These are phyloP conservation scores for Podospora pseudocomata DNA, from an alignment of 495 filamentous ascomycete species.

Conservation along the genomic window DNA sequence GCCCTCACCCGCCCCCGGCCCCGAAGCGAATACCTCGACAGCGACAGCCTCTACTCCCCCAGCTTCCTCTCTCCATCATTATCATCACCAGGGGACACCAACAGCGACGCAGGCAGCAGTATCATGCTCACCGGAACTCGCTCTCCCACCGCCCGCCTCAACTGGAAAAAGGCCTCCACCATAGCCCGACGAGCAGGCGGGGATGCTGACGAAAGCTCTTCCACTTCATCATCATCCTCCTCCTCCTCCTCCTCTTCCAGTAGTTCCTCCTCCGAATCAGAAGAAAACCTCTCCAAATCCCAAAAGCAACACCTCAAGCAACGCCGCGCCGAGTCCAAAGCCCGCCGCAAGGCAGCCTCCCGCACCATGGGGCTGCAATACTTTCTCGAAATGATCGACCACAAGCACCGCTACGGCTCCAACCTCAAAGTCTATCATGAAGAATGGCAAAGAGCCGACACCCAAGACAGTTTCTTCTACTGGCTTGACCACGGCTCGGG, in stretches of 20 bases:
- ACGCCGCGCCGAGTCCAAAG: constrained; percentile 44
- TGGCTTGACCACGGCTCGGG: constrained; percentile 89
- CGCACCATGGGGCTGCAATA: constrained; percentile 86
- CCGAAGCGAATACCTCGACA: constrained; percentile 23
- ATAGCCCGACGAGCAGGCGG: constrained; percentile 68
- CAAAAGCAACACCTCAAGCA: constrained; percentile 36
- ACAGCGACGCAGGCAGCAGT: not conserved
- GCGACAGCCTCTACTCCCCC: constrained; percentile 4
- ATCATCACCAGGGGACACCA: not conserved
- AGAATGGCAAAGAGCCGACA: constrained; percentile 73
- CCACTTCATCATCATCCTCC: constrained; percentile 13
- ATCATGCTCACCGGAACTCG: constrained; percentile 12
- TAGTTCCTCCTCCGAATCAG: constrained; percentile 31
- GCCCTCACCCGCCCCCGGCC: constrained; percentile 49
- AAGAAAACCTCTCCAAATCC: constrained; percentile 29
- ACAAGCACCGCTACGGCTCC: constrained; percentile 81
- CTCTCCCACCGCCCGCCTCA: constrained; percentile 49
- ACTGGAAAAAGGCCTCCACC: constrained; percentile 69
- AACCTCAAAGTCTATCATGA: constrained; percentile 82
- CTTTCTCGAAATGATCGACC: constrained; percentile 90
- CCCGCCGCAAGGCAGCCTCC: constrained; percentile 51
- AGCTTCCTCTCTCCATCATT: not conserved
- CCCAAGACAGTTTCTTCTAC: constrained; percentile 86
- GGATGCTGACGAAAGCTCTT: constrained; percentile 50
- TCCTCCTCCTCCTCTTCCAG: constrained; percentile 24